These are phyloP conservation scores for Alternaria sp. DNA, from an alignment of 2,329 filamentous ascomycete species.

Conservation along the genomic window DNA sequence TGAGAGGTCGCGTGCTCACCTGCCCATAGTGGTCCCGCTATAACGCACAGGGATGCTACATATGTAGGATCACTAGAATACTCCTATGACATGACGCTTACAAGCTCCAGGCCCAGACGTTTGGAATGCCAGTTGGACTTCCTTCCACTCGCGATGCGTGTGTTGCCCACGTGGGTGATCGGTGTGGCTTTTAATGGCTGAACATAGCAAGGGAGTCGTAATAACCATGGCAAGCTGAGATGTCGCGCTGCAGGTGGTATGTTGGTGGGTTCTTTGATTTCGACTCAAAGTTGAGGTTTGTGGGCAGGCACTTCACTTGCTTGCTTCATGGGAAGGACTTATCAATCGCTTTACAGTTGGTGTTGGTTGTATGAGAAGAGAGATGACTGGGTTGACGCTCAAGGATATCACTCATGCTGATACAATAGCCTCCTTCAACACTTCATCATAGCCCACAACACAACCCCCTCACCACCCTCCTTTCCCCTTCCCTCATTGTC, in stretches of 20 bases:
- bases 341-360: background rate
- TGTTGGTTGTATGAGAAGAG: background rate
- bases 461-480: slow-evolving; percentile 15
- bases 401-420: background rate
- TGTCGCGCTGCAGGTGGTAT: background rate
- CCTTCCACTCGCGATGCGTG: slow-evolving; percentile 8
- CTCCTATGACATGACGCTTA: slow-evolving; percentile 7
- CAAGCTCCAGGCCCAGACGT: slow-evolving; percentile 2
- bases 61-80: background rate
- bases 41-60: slow-evolving; percentile 2
- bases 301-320: slow-evolving; percentile 5
- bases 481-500: slow-evolving; percentile 7
- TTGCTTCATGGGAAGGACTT: slow-evolving; percentile 1
- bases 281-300: slow-evolving; percentile 11
- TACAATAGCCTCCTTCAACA: background rate
- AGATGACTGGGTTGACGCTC: background rate
- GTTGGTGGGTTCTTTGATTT: background rate
- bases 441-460: slow-evolving; percentile 22
- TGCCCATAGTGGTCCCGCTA: slow-evolving; percentile 12
- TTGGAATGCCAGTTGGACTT: background rate
- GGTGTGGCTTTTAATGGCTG: slow-evolving; percentile 2
- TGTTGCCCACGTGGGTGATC: slow-evolving; percentile 15
- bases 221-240: background rate
- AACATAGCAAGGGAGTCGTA: background rate
- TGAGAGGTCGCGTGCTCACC: slow-evolving; percentile 19